Base-by-base conservation (phyloP, 139 green algal genomes). In the Chlorella sp. region DNA sequence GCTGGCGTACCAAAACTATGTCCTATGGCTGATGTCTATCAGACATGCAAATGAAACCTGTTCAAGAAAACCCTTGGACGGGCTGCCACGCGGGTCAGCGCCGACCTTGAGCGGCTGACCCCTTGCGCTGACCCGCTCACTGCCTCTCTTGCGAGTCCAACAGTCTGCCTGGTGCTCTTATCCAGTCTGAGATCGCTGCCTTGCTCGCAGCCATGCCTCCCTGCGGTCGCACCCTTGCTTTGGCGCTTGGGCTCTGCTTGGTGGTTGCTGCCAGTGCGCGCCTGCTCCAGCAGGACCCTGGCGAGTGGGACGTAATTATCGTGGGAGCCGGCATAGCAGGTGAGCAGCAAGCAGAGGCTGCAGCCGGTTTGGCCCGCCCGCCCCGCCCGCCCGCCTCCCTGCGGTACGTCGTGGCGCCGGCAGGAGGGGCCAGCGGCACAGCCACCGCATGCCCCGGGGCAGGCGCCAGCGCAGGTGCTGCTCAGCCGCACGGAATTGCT, bases 321-420 rank as follows among this genome's bases (percentile, higher is more conserved):
- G 39, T 97, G 22, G 95, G 95, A 22, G 95, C 94, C 3, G 95
- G 95, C 26, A 95, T 97, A 57, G 92, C 94, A 18, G 94, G 95
- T 78, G 77, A 61, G 78, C 37, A 39, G 71, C 26, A 19, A 16
- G 71, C 34, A 30, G 0, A 39, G 71, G 71, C 0, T 3, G 64
- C 11, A 26, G 64, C 21, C 22, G 26, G 1, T 1, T 26, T 34
- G 32, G 19, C 68, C 19, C 34, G 71, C 9, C 32, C 4, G 19
- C 21, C 32, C 21, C 32, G 71, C 71, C 71, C 71, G 71, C 71
- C 71, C 28, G 28, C 71, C 71, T 78, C 28, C 28, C 71, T 78
- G 71, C 21, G 14, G 11, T 30, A 24, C 66, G 4, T n/a, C 11
- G 66, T 3, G 66, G 22, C 19, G 66, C 9, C 9, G 3, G 66